These are phyloP conservation scores for Macaranga tanarius DNA, from an alignment of 441 rosid genomes.

Conservation along the genomic window DNA sequence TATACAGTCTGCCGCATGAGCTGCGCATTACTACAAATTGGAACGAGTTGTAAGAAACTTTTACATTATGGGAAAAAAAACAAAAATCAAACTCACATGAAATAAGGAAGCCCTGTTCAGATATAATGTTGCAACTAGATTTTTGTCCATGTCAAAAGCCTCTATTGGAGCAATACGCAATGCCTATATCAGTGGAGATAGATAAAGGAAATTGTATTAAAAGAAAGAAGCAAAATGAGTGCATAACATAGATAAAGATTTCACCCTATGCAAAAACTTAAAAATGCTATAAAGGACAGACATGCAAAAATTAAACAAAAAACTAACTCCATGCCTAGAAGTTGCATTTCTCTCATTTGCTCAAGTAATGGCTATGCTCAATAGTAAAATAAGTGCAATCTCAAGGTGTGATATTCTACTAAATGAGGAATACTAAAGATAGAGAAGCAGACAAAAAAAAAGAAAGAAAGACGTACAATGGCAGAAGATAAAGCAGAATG, in stretches of 20 bases:
- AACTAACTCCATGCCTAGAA: not conserved
- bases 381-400: not conserved
- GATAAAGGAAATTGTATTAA: not conserved
- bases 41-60: not conserved
- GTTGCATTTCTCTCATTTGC: not conserved
- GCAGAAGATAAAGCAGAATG: not conserved
- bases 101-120: conserved; percentile 70
- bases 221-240: not conserved
- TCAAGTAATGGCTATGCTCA: not conserved
- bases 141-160: conserved; percentile 53
- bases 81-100: conserved; percentile 40
- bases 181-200: conserved; percentile 40
- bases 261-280: not conserved
- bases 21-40: not conserved
- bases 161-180: conserved; percentile 64
- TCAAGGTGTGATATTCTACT: too few species aligned
- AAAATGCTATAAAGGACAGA: not conserved
- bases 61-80: conserved; percentile 4
- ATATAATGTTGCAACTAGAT: conserved; percentile 65
- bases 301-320: not conserved
- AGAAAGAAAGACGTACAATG: not conserved
- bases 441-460: not conserved
- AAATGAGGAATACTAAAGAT: too few species aligned
- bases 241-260: not conserved
- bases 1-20: not conserved